Evolutionary conservation across 1,284 basidiomycete species (phyloP), one percentile per base, ranked within the genome.

Genomic region (Pyrrhoderma lamaoense): DNA sequence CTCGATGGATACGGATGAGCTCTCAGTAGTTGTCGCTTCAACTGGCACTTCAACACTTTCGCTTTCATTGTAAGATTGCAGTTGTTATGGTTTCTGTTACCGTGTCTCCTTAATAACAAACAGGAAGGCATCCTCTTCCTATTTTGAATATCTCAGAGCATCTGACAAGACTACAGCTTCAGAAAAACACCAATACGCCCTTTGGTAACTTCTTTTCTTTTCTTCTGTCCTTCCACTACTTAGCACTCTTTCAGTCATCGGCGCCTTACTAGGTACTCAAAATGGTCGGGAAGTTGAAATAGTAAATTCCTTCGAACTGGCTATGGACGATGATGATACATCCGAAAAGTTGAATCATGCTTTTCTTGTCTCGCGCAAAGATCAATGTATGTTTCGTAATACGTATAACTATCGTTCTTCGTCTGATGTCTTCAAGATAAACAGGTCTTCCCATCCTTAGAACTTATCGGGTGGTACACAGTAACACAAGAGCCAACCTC

Each of bases 81-180:
- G 27, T 31, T 31, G 27, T 43, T 45, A 25, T 48, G 34, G 42
- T 31, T n/a, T 34, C 9, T 45, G 31, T 18, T 42, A 39, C 8
- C 22, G 23, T 36, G 21, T 11, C 21, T 18, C n/a, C n/a, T 49
- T 31, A 35, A 35, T 31, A 13, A 27, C 14, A 42, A 35, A 42
- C 34, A 47, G 27, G 27, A 63, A 95, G 93, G 49, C 95, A 99
- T 68, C 95, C 95, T 23, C 77, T 98, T 14, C 92, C 96, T 8
- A 93, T 99, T 63, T 78, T 99, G 57, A 97, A 94, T 68, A 89
- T 99, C 59, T 96, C 93, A 1, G 95, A 99, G 62, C 94, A 98
- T 69, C 76, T 90, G 59, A 96, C 89, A 39, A 80, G 96, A 56
- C 72, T 85, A 49, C 83, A 82, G 59, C 72, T 93, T 8, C 89